These are phyloP conservation scores for Nakazawaea peltata DNA, from an alignment of 805 yeast species.

Conservation along the genomic window DNA sequence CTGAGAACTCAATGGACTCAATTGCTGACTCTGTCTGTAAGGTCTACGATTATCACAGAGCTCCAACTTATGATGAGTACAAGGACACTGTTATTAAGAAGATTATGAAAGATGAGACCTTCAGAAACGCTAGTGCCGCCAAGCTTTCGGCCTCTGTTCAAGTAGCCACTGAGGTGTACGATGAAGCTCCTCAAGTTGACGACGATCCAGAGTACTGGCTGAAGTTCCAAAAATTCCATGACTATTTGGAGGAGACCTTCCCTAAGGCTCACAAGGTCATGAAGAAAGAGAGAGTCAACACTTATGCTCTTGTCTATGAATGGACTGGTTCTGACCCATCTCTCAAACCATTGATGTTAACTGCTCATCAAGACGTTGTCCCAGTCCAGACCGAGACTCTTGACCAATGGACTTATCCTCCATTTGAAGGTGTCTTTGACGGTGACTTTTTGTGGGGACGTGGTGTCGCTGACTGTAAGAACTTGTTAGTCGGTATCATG, in stretches of 20 bases:
- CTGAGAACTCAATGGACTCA: not conserved
- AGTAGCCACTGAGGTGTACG: constrained; percentile 46
- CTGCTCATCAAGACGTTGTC: constrained; percentile 75
- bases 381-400: constrained; percentile 59
- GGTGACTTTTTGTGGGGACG: constrained; percentile 63
- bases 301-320: constrained; percentile 52
- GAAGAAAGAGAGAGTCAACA: constrained; percentile 45
- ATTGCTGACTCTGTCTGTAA: constrained; percentile 12
- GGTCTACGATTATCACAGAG: constrained; percentile 13
- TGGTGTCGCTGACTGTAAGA: constrained; percentile 69
- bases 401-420: constrained; percentile 55
- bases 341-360: constrained; percentile 55
- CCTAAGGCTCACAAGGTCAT: constrained; percentile 42
- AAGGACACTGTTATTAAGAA: constrained; percentile 11
- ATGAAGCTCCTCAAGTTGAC: constrained; percentile 38
- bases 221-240: constrained; percentile 39
- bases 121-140: constrained; percentile 27
- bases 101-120: constrained; percentile 27
- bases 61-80: constrained; percentile 12
- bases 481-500: constrained; percentile 50
- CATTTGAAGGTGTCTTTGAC: constrained; percentile 57
- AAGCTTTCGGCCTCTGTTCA: constrained; percentile 42
- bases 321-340: constrained; percentile 47
- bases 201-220: constrained; percentile 46
- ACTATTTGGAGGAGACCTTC: constrained; percentile 44